Conservation (phyloP, 495 filamentous ascomycete genomes). For the Neurospora sp. region DNA sequence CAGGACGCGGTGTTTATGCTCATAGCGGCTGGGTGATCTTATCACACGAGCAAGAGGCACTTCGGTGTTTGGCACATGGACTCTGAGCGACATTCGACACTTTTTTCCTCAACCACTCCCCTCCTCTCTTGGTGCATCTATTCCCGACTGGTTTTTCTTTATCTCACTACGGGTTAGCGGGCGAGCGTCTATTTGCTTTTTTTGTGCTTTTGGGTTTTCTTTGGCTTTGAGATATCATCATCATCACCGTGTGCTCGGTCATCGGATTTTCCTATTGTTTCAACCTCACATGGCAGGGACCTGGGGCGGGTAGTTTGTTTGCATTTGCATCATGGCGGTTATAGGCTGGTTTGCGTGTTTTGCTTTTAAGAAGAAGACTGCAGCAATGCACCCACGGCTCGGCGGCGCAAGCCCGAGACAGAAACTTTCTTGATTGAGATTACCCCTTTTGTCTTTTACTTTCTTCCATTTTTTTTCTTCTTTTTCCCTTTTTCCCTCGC, state of each 20-base stretch:
- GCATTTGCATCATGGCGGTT: constrained; percentile 39
- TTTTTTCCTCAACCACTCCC: constrained; percentile 9
- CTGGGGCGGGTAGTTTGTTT: constrained; percentile 34
- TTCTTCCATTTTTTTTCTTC: constrained; percentile 4
- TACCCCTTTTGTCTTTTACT: constrained; percentile 1
- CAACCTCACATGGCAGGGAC: constrained; percentile 35
- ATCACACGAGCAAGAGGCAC: constrained; percentile 23
- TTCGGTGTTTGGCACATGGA: constrained; percentile 31
- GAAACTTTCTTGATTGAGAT: constrained; percentile 20
- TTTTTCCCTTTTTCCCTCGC: constrained; percentile 6
- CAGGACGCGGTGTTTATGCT: constrained; percentile 6
- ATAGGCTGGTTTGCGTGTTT: constrained; percentile 29
- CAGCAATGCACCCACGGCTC: constrained; percentile 42
- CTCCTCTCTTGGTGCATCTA: constrained; percentile 16
- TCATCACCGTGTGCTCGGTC: constrained; percentile 34
- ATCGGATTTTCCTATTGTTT: constrained; percentile 18
- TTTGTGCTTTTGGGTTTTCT: not conserved
- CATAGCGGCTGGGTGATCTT: not conserved
- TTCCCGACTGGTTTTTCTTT: constrained; percentile 12
- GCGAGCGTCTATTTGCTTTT: constrained; percentile 29
- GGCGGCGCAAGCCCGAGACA: constrained; percentile 31
- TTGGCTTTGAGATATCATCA: constrained; percentile 22
- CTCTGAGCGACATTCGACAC: constrained; percentile 27
- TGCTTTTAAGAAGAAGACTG: constrained; percentile 32
- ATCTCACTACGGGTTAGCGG: constrained; percentile 22